Percentiles rank a stretch among this genome's conserved stretches.
Conservation (phyloP, 2,329 filamentous ascomycete species). For the Ascocoryne sarcoides region DNA sequence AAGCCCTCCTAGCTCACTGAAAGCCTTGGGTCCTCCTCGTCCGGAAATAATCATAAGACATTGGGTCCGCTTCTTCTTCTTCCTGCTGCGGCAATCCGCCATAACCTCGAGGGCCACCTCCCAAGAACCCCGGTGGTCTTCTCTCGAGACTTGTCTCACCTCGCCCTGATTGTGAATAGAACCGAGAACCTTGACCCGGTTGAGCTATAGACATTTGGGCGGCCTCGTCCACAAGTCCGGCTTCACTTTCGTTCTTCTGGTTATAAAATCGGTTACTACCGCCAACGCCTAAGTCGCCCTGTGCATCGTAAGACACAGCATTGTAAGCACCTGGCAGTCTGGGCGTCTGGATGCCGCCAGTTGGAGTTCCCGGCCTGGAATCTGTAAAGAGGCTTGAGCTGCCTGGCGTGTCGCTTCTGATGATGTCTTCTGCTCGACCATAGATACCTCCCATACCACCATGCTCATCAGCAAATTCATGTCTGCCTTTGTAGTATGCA, state of each 20-base stretch:
- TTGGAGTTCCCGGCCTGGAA: conserved; percentile 23
- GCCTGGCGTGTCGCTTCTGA: conserved; percentile 28
- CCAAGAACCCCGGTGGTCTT: conserved; percentile 43
- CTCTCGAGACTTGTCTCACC: conserved; percentile 31
- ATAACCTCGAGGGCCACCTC: conserved; percentile 51
- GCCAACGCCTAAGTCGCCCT: conserved; percentile 14
- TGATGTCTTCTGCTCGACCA: conserved; percentile 49
- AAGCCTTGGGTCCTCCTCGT: conserved; percentile 14
- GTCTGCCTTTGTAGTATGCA: conserved; percentile 78
- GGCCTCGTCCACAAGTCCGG: conserved; percentile 44
- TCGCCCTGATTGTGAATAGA: conserved; percentile 6
- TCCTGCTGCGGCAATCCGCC: conserved; percentile 46
- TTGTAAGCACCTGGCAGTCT: conserved; percentile 3
- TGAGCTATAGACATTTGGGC: conserved; percentile 40
- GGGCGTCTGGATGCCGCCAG: conserved; percentile 1
- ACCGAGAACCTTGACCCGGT: conserved; percentile 17
- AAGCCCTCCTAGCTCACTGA: not conserved
- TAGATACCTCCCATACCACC: conserved; percentile 63
- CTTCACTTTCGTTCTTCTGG: conserved; percentile 42
- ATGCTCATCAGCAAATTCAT: conserved; percentile 79
- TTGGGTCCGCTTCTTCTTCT: conserved; percentile 26
- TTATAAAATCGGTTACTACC: conserved; percentile 2
- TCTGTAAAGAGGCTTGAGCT: conserved; percentile 15
- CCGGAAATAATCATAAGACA: conserved; percentile 28
- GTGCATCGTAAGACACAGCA: conserved; percentile 19